Conservation (phyloP, 345 rosid species). For the Angophora floribunda region DNA sequence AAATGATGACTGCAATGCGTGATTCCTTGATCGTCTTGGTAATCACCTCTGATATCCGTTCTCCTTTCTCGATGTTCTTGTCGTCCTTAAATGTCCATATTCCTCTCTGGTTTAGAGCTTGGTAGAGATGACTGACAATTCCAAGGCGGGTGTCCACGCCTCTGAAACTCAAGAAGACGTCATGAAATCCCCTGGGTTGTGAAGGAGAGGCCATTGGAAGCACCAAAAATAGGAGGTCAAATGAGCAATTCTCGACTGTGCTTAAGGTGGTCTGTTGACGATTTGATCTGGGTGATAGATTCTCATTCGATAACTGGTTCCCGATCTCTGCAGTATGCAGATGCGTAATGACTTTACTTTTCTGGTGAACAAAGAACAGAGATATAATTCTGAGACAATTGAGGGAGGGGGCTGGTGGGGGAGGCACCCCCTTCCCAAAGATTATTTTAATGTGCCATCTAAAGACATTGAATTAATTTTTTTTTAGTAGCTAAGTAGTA, state of each 20-base stretch:
- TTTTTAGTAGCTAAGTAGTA: no score
- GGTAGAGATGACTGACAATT: rapidly evolving
- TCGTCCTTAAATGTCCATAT: neutral
- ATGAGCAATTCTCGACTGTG: neutral
- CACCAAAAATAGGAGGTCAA: neutral
- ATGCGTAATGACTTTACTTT: no score
- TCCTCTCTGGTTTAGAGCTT: rapidly evolving
- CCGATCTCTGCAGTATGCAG: neutral
- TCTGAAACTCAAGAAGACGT: neutral
- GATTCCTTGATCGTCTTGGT: neutral
- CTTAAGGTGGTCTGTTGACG: no score
- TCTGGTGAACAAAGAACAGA: neutral
- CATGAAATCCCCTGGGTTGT: rapidly evolving
- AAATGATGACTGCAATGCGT: neutral
- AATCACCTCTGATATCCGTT: rapidly evolving
- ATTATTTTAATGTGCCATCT: neutral
- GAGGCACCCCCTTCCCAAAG: neutral
- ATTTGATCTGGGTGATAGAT: no score
- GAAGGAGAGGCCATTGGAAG: neutral
- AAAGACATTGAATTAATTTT: neutral
- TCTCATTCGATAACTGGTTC: no score
- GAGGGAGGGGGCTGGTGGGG: neutral
- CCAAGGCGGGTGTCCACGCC: rapidly evolving
- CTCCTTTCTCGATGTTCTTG: neutral
- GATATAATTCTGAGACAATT: neutral